Evolutionary conservation across 352 stramenopile genomes (phyloP).

Genomic region (Pythium folliculosum): DNA sequence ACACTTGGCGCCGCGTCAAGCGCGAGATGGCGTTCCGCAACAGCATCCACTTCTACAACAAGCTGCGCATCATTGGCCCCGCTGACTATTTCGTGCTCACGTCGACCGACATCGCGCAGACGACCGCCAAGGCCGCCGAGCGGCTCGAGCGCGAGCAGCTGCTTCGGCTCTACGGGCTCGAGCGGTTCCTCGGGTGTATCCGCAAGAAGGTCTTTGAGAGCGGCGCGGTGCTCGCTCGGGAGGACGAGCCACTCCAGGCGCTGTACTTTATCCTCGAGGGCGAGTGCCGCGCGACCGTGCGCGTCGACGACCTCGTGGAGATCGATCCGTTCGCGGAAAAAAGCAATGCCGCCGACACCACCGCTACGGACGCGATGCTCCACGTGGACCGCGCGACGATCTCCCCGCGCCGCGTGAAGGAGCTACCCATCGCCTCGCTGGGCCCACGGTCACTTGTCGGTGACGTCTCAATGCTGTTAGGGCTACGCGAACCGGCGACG

Average conservation of each 20-base stretch:
- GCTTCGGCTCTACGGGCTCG: slow-evolving; percentile 21
- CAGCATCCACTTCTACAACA: slow-evolving; percentile 30
- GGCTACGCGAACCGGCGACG: slow-evolving; percentile 21
- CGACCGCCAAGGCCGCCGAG: slow-evolving; percentile 25
- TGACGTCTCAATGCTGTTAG: slow-evolving; percentile 27
- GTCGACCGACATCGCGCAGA: slow-evolving; percentile 24
- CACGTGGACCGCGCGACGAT: not conserved
- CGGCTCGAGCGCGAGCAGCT: slow-evolving; percentile 24
- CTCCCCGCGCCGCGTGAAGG: not conserved
- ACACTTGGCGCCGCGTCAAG: slow-evolving; percentile 32
- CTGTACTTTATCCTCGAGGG: slow-evolving; percentile 33
- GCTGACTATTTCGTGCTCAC: slow-evolving; percentile 34
- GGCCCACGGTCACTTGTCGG: slow-evolving; percentile 25
- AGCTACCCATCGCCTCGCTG: slow-evolving; percentile 29
- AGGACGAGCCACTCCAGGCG: slow-evolving; percentile 14
- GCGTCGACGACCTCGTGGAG: slow-evolving; percentile 19
- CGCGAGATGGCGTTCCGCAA: slow-evolving; percentile 34
- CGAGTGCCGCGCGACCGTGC: slow-evolving; percentile 30
- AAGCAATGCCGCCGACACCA: slow-evolving; percentile 11
- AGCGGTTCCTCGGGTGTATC: slow-evolving; percentile 29
- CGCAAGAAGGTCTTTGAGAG: slow-evolving; percentile 33
- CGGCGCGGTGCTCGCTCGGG: slow-evolving; percentile 22
- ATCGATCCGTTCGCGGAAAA: slow-evolving; percentile 24
- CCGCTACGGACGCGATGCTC: slow-evolving; percentile 8
- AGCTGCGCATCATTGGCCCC: slow-evolving; percentile 26